phyloP scores from a whole-genome alignment of 768 basidiomycete species.

The Cystobasidium onofrii region DNA sequence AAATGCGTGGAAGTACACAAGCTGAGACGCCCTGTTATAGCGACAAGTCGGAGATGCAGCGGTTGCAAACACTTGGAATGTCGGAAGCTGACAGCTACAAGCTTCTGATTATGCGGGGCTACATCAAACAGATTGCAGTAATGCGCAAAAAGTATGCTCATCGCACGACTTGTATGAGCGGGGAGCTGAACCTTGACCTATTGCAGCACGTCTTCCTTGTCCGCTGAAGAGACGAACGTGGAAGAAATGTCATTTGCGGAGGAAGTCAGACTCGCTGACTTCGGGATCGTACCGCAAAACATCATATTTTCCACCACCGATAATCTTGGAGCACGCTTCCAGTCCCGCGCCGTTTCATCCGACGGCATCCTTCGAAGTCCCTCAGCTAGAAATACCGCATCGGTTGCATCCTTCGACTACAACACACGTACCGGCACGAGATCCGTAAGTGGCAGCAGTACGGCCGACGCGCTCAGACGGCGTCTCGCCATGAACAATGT shows the following conservation, averaged over 20 bases:
- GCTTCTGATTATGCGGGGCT: slow-evolving; percentile 77
- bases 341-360: neutral
- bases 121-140: slow-evolving; percentile 49
- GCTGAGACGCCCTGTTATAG: slow-evolving; percentile 47
- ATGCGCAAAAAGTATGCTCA: slow-evolving; percentile 4
- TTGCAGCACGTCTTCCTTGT: neutral
- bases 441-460: slow-evolving; percentile 30
- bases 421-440: slow-evolving; percentile 21
- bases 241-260: slow-evolving; percentile 20
- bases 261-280: slow-evolving; percentile 8
- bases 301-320: slow-evolving; percentile 39
- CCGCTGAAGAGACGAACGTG: neutral
- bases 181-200: neutral
- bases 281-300: slow-evolving; percentile 42
- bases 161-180: neutral
- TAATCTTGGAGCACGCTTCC: slow-evolving; percentile 13
- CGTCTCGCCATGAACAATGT: neutral
- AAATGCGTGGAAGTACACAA: neutral
- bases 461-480: slow-evolving; percentile 29
- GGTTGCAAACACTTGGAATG: slow-evolving; percentile 83
- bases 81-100: slow-evolving; percentile 70
- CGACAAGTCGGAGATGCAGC: slow-evolving; percentile 65
- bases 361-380: neutral
- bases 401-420: neutral
- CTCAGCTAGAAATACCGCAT: neutral